Conservation (phyloP, 305 asterid genomes). For the Rubia tinctorum region DNA sequence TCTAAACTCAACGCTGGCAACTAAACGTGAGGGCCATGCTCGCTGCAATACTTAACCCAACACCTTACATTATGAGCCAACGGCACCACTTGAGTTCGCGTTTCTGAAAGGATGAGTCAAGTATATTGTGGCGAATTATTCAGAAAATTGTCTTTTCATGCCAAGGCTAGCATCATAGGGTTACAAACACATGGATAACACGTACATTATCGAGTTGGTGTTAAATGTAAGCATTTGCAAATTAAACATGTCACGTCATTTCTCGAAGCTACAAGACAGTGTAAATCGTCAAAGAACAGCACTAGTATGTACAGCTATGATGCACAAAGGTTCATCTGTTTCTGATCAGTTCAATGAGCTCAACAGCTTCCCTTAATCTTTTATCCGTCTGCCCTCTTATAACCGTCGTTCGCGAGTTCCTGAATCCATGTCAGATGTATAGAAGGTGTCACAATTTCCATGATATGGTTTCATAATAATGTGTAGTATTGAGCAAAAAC, state of each 20-base stretch:
- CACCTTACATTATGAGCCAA: too few species aligned
- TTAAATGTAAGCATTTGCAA: not conserved
- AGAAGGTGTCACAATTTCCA: not conserved
- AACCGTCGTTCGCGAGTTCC: constrained; percentile 41
- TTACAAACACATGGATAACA: too few species aligned
- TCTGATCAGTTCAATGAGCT: constrained; percentile 52
- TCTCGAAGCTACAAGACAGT: not conserved
- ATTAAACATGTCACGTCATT: not conserved
- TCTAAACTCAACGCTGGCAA: too few species aligned
- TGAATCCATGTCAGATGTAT: constrained; percentile 15
- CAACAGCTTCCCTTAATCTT: constrained; percentile 63
- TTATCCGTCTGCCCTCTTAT: constrained; percentile 55
- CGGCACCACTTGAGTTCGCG: too few species aligned
- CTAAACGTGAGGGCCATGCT: too few species aligned
- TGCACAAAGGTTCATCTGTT: constrained; percentile 12
- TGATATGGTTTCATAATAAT: not conserved
- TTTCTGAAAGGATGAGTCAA: too few species aligned
- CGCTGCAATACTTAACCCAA: too few species aligned
- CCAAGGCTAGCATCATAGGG: too few species aligned
- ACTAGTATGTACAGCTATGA: not conserved
- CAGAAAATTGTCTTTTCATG: too few species aligned
- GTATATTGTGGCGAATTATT: too few species aligned
- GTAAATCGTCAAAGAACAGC: not conserved
- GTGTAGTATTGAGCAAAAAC: not conserved
- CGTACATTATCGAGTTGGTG: too few species aligned